Percentiles rank a stretch among this genome's conserved stretches.
Conservation (phyloP, 495 filamentous ascomycete genomes). For the Friedmanniomyces simplex region DNA sequence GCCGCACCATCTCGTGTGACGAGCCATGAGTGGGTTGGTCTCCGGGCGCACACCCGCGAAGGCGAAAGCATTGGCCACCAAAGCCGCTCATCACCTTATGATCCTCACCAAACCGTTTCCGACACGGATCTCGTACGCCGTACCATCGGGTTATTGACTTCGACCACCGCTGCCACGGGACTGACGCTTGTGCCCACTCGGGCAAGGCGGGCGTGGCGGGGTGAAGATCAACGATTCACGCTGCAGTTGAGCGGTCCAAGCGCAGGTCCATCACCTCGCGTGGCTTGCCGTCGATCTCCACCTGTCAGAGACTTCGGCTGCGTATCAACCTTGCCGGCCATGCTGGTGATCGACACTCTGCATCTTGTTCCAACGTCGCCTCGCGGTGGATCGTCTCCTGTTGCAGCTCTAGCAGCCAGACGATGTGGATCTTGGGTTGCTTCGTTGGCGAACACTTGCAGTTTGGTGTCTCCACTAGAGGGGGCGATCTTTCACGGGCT, state of each 20-base stretch:
- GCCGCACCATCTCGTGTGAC: too few relatives aligned
- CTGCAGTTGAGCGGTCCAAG: not conserved
- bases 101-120: too few relatives aligned
- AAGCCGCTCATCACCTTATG: too few relatives aligned
- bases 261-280: not conserved
- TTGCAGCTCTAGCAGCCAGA: not conserved
- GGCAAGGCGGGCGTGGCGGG: not conserved
- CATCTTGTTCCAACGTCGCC: slow-evolving; percentile 2
- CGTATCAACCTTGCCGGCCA: not conserved
- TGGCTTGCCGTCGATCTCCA: not conserved
- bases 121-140: not conserved
- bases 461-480: not conserved
- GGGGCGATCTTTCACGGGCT: not conserved
- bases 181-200: not conserved
- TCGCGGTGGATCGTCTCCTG: not conserved
- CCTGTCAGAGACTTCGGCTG: slow-evolving; percentile 1
- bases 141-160: not conserved
- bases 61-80: too few relatives aligned
- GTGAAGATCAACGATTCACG: not conserved
- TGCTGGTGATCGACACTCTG: slow-evolving; percentile 1
- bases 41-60: too few relatives aligned
- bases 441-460: not conserved
- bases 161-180: not conserved
- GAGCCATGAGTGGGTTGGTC: too few relatives aligned
- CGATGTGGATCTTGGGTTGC: not conserved